A percentile compares a stretch with the other conserved stretches of the same genome.
Evolutionary conservation across 2,329 filamentous ascomycete genomes (phyloP).

Genomic region (Chrysosporium queenslandicum): DNA sequence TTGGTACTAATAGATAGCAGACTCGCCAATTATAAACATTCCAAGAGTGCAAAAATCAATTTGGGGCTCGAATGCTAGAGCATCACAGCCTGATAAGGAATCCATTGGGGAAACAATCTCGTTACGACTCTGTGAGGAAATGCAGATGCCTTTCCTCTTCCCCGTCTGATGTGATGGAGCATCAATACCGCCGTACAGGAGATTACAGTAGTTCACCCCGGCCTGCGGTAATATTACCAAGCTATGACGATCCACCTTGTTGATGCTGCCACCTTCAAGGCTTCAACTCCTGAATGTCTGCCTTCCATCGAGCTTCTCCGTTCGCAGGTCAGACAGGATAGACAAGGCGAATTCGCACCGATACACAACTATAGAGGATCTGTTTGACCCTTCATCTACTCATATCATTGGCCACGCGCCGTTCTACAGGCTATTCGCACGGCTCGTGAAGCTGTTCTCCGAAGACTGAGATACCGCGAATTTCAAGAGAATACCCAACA

Average conservation of each 20-base stretch:
- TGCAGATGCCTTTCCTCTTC: background rate
- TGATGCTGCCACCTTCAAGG: too few relatives aligned
- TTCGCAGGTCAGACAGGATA: background rate
- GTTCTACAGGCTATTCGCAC: background rate
- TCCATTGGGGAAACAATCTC: background rate
- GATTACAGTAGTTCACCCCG: background rate
- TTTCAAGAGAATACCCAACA: background rate
- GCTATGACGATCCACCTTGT: background rate
- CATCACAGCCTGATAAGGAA: background rate
- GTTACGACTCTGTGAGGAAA: background rate
- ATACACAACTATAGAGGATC: background rate
- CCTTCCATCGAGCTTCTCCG: background rate
- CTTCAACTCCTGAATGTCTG: background rate
- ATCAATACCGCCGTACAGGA: background rate
- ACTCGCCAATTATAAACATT: conserved; percentile 54
- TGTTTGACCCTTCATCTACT: background rate
- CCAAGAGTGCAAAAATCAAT: conserved; percentile 51
- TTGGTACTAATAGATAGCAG: too few relatives aligned
- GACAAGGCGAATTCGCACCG: background rate
- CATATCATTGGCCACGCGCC: background rate
- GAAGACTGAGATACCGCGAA: background rate
- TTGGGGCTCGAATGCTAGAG: background rate
- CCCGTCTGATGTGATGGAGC: background rate
- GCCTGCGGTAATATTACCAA: conserved; percentile 4
- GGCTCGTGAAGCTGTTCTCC: background rate